A percentile compares a stretch with the other conserved stretches of the same genome.
Conservation (phyloP, 257 asterid species). For the Fraxinus pennsylvanica region DNA sequence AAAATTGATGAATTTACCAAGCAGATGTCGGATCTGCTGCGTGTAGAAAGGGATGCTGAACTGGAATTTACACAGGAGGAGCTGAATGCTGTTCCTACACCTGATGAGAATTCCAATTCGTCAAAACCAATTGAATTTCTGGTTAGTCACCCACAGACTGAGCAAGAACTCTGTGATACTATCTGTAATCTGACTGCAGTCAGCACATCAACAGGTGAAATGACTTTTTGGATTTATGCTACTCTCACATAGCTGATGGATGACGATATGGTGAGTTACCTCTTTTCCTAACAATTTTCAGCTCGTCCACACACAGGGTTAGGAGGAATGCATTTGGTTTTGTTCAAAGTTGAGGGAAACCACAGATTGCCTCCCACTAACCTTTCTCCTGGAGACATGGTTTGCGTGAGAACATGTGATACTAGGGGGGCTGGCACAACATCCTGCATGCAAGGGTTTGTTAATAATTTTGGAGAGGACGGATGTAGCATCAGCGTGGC, state of each 20-base stretch:
- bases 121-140: slow-evolving; percentile 73
- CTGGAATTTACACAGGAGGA: slow-evolving; percentile 92
- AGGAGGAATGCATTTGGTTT: slow-evolving; percentile 95
- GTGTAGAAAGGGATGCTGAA: slow-evolving; percentile 87
- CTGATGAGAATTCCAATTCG: slow-evolving; percentile 54
- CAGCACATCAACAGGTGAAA: slow-evolving; percentile 78
- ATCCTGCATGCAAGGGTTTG: slow-evolving; percentile 92
- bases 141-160: slow-evolving; percentile 87
- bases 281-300: slow-evolving; percentile 17
- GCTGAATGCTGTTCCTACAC: slow-evolving; percentile 84
- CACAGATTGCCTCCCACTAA: slow-evolving; percentile 91
- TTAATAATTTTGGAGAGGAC: slow-evolving; percentile 83
- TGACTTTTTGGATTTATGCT: slow-evolving; percentile 22
- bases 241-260: slow-evolving; percentile 3
- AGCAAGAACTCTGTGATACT: slow-evolving; percentile 96
- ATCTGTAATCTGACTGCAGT: slow-evolving; percentile 86
- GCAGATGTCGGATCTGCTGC: slow-evolving; percentile 74
- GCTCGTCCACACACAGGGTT: slow-evolving; percentile 55
- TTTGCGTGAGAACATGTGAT: slow-evolving; percentile 89
- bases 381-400: slow-evolving; percentile 99
- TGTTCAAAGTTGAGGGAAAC: slow-evolving; percentile 84
- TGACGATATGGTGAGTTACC: slow-evolving; percentile 2
- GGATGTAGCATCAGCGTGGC: slow-evolving; percentile 92
- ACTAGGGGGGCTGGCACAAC: slow-evolving; percentile 90
- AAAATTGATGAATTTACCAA: slow-evolving; percentile 68